Conservation (phyloP, 1,284 basidiomycete genomes). For the Exobasidium cylindrosporum region DNA sequence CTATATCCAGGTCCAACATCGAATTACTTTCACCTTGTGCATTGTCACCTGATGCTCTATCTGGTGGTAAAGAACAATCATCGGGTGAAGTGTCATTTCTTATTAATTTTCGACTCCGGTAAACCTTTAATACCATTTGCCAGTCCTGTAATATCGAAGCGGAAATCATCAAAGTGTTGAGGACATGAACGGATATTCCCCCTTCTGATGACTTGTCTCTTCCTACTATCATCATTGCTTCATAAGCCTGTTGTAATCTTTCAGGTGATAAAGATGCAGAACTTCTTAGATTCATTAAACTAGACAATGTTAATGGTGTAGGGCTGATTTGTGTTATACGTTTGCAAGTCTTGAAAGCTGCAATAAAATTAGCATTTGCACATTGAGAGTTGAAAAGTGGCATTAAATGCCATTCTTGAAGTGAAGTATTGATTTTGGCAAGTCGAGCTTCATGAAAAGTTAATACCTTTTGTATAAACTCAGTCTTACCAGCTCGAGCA, state of each 20-base stretch:
- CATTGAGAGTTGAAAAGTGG: conserved; percentile 42
- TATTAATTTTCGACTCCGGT: conserved; percentile 10
- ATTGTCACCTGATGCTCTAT: neutral
- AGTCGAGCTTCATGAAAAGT: neutral
- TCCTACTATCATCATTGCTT: conserved; percentile 10
- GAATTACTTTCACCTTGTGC: neutral
- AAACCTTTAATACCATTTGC: conserved; percentile 26
- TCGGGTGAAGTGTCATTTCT: conserved; percentile 9
- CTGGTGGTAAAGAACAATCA: neutral
- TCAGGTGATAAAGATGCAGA: conserved; percentile 18
- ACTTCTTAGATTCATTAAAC: conserved; percentile 20
- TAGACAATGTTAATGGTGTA: conserved; percentile 13
- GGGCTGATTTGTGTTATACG: conserved; percentile 12
- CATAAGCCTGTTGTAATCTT: conserved; percentile 17
- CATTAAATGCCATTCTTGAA: conserved; percentile 40
- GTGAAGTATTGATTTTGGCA: neutral
- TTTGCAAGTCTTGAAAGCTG: conserved; percentile 24
- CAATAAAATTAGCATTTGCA: conserved; percentile 21
- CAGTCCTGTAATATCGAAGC: conserved; percentile 22
- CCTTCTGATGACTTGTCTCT: conserved; percentile 10
- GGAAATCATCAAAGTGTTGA: conserved; percentile 28
- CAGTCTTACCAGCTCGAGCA: conserved; percentile 27
- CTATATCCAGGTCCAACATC: neutral
- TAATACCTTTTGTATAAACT: conserved; percentile 25
- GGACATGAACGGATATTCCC: conserved; percentile 19